These are phyloP conservation scores for Auxenochlorella pyrenoidosa DNA, from an alignment of 139 green algal genomes.

Conservation along the genomic window DNA sequence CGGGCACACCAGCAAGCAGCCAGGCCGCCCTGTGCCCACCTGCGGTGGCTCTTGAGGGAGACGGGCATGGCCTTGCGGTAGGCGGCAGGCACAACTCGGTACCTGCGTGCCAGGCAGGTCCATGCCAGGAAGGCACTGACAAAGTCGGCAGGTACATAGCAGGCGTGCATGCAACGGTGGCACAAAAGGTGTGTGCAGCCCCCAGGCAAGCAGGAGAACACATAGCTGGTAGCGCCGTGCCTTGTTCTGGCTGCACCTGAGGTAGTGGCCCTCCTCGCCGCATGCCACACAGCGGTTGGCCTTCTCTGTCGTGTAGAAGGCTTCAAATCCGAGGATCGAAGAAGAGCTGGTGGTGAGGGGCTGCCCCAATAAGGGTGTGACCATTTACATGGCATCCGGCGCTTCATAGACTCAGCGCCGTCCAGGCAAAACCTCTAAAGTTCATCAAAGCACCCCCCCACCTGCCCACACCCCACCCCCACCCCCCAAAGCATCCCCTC, in stretches of 20 bases:
- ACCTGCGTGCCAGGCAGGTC: constrained; percentile 16
- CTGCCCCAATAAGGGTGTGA: no score
- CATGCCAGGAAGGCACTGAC: no score
- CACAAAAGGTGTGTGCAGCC: background rate
- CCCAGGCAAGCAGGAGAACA: background rate
- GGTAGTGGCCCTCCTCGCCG: constrained; percentile 75
- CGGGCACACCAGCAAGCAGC: background rate
- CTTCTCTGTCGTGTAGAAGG: constrained; percentile 72
- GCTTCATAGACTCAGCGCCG: no score
- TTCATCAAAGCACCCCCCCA: no score
- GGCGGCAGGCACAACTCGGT: constrained; percentile 79
- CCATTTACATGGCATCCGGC: no score
- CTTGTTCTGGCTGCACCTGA: constrained; percentile 43
- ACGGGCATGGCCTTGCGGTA: constrained; percentile 78
- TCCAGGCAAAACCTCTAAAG: no score
- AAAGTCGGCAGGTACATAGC: background rate
- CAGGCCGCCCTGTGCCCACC: background rate
- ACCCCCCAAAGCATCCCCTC: background rate
- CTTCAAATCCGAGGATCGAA: constrained; percentile 9
- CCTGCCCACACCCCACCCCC: no score
- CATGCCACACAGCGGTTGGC: constrained; percentile 82
- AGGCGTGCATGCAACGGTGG: no score
- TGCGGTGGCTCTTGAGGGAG: constrained; percentile 78
- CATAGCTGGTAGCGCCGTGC: no score
- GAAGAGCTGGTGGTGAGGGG: background rate